A percentile compares a stretch with the other conserved stretches of the same genome.
phyloP scores from a whole-genome alignment of 257 asterid genomes.

The Jacaranda copaia region DNA sequence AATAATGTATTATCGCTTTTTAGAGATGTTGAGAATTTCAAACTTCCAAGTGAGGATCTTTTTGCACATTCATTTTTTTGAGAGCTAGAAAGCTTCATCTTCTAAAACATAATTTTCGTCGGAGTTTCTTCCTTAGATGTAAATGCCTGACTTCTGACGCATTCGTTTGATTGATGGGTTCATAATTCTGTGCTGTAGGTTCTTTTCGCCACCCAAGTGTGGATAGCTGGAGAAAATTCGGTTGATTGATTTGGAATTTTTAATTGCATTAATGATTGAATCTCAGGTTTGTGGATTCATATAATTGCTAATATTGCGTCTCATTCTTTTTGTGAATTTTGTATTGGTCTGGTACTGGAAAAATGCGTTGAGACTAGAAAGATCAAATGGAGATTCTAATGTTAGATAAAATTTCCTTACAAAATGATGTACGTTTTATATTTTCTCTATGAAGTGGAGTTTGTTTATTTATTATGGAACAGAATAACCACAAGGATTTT shows the following conservation, averaged over 20 bases:
- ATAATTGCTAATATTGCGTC: background rate
- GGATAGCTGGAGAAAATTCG: conserved; percentile 19
- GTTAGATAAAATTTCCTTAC: background rate
- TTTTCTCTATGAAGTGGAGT: background rate
- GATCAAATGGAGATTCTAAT: background rate
- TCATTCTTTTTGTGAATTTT: background rate
- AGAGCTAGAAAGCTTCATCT: conserved; percentile 12
- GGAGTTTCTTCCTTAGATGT: background rate
- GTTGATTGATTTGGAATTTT: conserved; percentile 19
- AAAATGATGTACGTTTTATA: background rate
- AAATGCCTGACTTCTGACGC: background rate
- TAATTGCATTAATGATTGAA: conserved; percentile 30
- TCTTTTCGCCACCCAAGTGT: conserved; percentile 24
- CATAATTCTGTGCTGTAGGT: conserved; percentile 35
- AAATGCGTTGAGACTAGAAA: background rate
- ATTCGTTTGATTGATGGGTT: background rate
- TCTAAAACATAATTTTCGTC: background rate
- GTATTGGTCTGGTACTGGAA: background rate
- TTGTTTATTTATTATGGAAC: too few relatives aligned
- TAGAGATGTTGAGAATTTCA: conserved; percentile 10
- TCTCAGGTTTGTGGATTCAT: conserved; percentile 39
- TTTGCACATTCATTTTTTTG: too few relatives aligned
- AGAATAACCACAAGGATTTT: too few relatives aligned
- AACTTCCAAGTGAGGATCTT: background rate
- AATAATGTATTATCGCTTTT: background rate